A percentile compares a stretch with the other conserved stretches of the same genome.
Conservation (phyloP, 2,329 filamentous ascomycete species). For the Tothia fuscella region DNA sequence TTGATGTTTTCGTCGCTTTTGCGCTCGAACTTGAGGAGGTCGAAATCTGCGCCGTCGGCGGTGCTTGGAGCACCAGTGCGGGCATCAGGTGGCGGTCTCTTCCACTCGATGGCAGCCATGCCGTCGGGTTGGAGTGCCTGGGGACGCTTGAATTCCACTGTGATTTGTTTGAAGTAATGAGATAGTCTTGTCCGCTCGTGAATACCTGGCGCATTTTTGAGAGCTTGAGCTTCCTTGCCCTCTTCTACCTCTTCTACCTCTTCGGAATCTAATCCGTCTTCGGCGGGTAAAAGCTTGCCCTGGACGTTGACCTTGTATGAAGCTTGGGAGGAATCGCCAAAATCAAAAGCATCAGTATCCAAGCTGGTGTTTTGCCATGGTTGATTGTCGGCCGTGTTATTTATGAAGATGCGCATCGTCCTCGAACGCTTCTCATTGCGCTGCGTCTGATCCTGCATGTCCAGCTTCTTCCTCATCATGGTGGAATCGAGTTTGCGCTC, state of each 20-base stretch:
- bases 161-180: slow-evolving; percentile 72
- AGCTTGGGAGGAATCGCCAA: slow-evolving; percentile 62
- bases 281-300: slow-evolving; percentile 59
- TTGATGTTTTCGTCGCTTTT: slow-evolving; percentile 88
- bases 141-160: slow-evolving; percentile 46
- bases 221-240: slow-evolving; percentile 47
- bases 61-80: slow-evolving; percentile 34
- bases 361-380: slow-evolving; percentile 69
- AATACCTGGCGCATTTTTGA: slow-evolving; percentile 17
- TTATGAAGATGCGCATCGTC: slow-evolving; percentile 86
- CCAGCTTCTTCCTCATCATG: slow-evolving; percentile 86
- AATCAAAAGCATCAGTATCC: slow-evolving; percentile 68
- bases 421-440: slow-evolving; percentile 67
- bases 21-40: slow-evolving; percentile 82
- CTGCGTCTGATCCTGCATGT: slow-evolving; percentile 72
- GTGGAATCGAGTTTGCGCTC: slow-evolving; percentile 83
- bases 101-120: slow-evolving; percentile 66
- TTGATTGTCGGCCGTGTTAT: slow-evolving; percentile 88
- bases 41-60: slow-evolving; percentile 59
- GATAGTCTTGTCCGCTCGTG: slow-evolving; percentile 48
- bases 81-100: slow-evolving; percentile 63
- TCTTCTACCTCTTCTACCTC: slow-evolving; percentile 28
- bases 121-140: slow-evolving; percentile 54
- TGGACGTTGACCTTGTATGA: slow-evolving; percentile 88
- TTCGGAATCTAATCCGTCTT: slow-evolving; percentile 36